phyloP scores from a whole-genome alignment of 768 basidiomycete genomes.

The Mycena olivaceomarginata region DNA sequence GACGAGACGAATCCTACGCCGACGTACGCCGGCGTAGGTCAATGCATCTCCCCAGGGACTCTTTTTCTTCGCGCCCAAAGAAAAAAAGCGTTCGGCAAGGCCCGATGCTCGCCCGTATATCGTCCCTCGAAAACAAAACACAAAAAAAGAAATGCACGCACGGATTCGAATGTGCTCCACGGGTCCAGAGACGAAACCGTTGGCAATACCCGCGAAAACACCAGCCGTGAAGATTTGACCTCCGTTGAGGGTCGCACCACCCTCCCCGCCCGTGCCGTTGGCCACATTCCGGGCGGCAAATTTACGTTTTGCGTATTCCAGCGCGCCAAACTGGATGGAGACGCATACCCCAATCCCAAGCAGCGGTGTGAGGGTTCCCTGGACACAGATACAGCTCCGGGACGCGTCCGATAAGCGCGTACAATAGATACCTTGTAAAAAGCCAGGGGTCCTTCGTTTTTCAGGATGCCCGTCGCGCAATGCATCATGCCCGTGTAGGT shows the following conservation, averaged over 20 bases:
- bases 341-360: slow-evolving; percentile 96
- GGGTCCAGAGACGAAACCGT: slow-evolving; percentile 95
- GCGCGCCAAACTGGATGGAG: slow-evolving; percentile 95
- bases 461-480: slow-evolving; percentile 93
- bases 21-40: too few relatives aligned
- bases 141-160: slow-evolving; percentile 60
- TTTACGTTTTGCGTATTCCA: slow-evolving; percentile 90
- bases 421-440: slow-evolving; percentile 91
- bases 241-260: slow-evolving; percentile 75
- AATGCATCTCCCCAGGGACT: too few relatives aligned
- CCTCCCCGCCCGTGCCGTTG: slow-evolving; percentile 76
- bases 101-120: too few relatives aligned
- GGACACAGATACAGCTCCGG: slow-evolving; percentile 22
- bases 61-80: too few relatives aligned
- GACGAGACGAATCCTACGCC: too few relatives aligned
- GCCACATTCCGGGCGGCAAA: slow-evolving; percentile 80
- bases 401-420: slow-evolving; percentile 20
- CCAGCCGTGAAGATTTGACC: slow-evolving; percentile 87
- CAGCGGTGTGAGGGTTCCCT: slow-evolving; percentile 95
- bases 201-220: slow-evolving; percentile 90
- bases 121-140: background rate
- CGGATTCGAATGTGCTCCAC: slow-evolving; percentile 99
- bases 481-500: slow-evolving; percentile 93
- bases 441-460: slow-evolving; percentile 93
- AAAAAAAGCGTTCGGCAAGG: too few relatives aligned